These are phyloP conservation scores for Colletotrichum sp. DNA, from an alignment of 2,329 filamentous ascomycete genomes.

Conservation along the genomic window DNA sequence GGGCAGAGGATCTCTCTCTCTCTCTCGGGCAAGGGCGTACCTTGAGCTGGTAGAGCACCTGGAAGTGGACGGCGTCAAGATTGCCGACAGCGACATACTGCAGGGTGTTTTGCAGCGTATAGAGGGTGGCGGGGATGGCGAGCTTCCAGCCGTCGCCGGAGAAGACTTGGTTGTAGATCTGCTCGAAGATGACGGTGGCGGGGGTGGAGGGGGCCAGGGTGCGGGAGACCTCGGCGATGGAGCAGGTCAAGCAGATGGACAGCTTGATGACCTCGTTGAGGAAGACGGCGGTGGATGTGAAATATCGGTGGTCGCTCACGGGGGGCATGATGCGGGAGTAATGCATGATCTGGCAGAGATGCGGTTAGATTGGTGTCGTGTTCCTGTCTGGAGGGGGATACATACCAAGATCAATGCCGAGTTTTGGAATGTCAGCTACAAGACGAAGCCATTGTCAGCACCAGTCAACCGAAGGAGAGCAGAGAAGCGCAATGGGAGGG, in stretches of 20 bases:
- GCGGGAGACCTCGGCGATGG: conserved; percentile 84
- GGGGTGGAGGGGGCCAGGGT: conserved; percentile 80
- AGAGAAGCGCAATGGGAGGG: neutral
- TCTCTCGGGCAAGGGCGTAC: conserved; percentile 44
- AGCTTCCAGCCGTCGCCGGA: conserved; percentile 94
- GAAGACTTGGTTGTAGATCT: conserved; percentile 82
- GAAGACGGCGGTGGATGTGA: conserved; percentile 92
- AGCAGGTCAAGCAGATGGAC: conserved; percentile 82
- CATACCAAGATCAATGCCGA: conserved; percentile 73
- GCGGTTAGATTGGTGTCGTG: neutral
- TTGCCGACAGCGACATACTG: conserved; percentile 94
- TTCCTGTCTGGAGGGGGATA: neutral
- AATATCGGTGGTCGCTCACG: conserved; percentile 83
- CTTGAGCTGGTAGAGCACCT: conserved; percentile 93
- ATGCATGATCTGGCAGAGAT: conserved; percentile 74
- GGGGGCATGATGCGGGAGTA: conserved; percentile 95
- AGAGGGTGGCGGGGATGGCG: conserved; percentile 84
- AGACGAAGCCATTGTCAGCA: conserved; percentile 19
- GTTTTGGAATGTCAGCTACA: conserved; percentile 78
- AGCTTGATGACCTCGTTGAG: conserved; percentile 93
- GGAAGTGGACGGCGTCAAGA: conserved; percentile 89
- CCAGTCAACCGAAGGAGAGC: neutral
- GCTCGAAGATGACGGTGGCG: conserved; percentile 78
- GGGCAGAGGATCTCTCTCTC: neutral
- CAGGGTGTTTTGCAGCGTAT: conserved; percentile 91